Evolutionary conservation across 2,329 filamentous ascomycete genomes (phyloP).

Genomic region (Seiridium unicorne): DNA sequence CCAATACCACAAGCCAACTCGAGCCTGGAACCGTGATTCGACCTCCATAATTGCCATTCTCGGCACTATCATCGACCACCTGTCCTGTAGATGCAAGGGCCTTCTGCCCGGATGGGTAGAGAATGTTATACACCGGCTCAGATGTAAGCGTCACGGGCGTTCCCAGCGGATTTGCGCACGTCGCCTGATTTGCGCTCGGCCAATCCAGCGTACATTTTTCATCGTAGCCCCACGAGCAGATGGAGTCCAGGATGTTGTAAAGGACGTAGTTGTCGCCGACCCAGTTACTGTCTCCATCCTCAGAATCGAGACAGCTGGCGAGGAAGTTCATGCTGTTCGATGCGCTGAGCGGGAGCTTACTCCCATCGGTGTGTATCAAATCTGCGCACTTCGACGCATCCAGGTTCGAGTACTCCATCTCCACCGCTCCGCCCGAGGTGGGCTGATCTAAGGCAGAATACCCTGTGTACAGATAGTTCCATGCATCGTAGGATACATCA

Average conservation of each 20-base stretch:
- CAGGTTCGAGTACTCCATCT: constrained; percentile 50
- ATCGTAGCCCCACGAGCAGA: constrained; percentile 48
- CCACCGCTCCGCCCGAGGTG: constrained; percentile 45
- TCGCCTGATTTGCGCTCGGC: constrained; percentile 48
- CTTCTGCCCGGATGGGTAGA: constrained; percentile 46
- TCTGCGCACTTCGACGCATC: constrained; percentile 45
- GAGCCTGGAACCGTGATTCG: not conserved
- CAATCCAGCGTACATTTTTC: constrained; percentile 50
- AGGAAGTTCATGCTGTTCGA: constrained; percentile 58
- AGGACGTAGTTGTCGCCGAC: constrained; percentile 51
- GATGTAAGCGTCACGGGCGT: constrained; percentile 27
- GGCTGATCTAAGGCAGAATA: constrained; percentile 44
- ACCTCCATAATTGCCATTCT: not conserved
- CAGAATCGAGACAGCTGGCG: constrained; percentile 38
- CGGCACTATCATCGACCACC: constrained; percentile 17
- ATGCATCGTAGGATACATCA: constrained; percentile 61
- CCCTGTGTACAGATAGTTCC: constrained; percentile 56
- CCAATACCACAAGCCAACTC: not conserved
- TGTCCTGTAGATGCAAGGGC: constrained; percentile 31
- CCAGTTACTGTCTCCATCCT: constrained; percentile 37
- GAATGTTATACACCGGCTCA: constrained; percentile 48
- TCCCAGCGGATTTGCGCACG: constrained; percentile 46
- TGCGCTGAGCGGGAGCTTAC: constrained; percentile 53
- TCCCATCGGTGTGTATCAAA: constrained; percentile 46
- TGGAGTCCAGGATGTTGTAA: constrained; percentile 51